Conservation (phyloP, 1,139 yeast genomes). For the Sugiyamaella paludigena region DNA sequence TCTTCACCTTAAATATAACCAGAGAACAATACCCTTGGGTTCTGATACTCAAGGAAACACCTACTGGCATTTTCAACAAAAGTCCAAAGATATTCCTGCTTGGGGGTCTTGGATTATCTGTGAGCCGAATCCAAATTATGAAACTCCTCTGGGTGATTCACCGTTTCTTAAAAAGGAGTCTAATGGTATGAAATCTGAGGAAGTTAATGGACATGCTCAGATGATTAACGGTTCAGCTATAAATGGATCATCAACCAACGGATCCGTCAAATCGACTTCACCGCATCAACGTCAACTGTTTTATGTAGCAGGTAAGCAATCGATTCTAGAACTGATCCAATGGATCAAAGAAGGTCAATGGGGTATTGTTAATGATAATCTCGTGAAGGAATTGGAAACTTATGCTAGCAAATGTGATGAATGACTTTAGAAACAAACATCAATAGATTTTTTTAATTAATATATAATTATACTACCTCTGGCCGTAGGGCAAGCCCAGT, state of each 20-base stretch:
- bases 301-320: constrained; percentile 28
- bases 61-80: constrained; percentile 41
- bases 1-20: constrained; percentile 30
- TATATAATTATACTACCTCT: background rate
- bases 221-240: background rate
- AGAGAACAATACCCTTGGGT: constrained; percentile 38
- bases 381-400: constrained; percentile 19
- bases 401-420: constrained; percentile 16
- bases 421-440: background rate
- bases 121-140: constrained; percentile 23
- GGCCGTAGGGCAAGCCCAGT: background rate
- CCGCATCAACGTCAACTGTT: constrained; percentile 18
- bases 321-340: constrained; percentile 25
- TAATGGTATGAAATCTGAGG: background rate
- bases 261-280: background rate
- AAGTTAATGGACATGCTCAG: too few species aligned
- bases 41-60: constrained; percentile 36
- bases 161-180: background rate
- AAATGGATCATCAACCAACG: too few species aligned
- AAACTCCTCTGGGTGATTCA: constrained; percentile 18
- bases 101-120: constrained; percentile 41
- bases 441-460: background rate
- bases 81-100: constrained; percentile 27
- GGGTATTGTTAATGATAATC: constrained; percentile 11
- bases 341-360: constrained; percentile 30